These are phyloP conservation scores for Boletus rufocinnamomeus DNA, from an alignment of 768 basidiomycete species.

Conservation along the genomic window DNA sequence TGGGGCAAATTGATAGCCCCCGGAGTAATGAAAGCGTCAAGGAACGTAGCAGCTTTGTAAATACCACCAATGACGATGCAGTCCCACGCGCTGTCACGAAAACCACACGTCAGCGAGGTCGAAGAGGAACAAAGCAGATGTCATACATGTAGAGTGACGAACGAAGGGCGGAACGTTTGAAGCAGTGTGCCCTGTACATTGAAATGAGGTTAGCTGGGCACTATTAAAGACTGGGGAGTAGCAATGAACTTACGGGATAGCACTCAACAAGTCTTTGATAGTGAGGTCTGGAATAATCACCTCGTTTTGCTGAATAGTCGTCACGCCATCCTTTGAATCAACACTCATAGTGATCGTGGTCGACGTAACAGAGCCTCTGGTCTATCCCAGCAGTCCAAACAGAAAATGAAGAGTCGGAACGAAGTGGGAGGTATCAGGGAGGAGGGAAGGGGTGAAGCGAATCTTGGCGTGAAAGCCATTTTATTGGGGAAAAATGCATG, in stretches of 20 bases:
- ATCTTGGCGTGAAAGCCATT: conserved; percentile 5
- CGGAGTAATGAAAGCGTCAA: conserved; percentile 64
- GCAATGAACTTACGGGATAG: conserved; percentile 68
- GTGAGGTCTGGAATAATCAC: conserved; percentile 79
- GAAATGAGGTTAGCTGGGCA: background rate
- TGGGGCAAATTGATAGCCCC: conserved; percentile 55
- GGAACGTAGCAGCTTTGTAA: conserved; percentile 66
- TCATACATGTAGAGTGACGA: conserved; percentile 79
- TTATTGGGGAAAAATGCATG: conserved; percentile 30
- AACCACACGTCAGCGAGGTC: conserved; percentile 15
- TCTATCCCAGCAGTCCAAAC: conserved; percentile 10
- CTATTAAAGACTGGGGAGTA: conserved; percentile 2
- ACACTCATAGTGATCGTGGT: conserved; percentile 25
- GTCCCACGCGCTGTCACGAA: conserved; percentile 65
- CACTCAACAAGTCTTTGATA: conserved; percentile 82
- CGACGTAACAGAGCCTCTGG: conserved; percentile 2
- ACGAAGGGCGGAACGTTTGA: conserved; percentile 81
- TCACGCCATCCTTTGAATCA: conserved; percentile 17
- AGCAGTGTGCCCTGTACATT: conserved; percentile 71
- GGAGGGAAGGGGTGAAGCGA: background rate
- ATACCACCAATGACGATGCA: conserved; percentile 63
- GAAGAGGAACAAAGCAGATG: background rate
- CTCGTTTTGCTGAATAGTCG: conserved; percentile 54
- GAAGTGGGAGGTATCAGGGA: background rate
- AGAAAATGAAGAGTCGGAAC: background rate